Percentiles rank a stretch among this genome's conserved stretches.
phyloP scores from a whole-genome alignment of 345 rosid genomes.

The Brassica napus region Da-Ae NC_063444.1:3205501-3206000 shows the following conservation, averaged over 20 bases:
- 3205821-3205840: conserved; percentile 21
- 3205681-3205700: conserved; percentile 31
- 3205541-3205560: conserved; percentile 29
- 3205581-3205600: conserved; percentile 45
- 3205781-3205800: neutral
- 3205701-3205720: conserved; percentile 28
- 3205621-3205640: conserved; percentile 19
- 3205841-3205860: conserved; percentile 30
- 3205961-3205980: neutral
- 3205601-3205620: conserved; percentile 38
- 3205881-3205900: conserved; percentile 7
- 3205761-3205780: conserved; percentile 30
- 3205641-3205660: conserved; percentile 38
- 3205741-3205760: conserved; percentile 29
- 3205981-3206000: too few relatives aligned
- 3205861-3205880: neutral
- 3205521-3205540: conserved; percentile 10
- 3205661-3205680: conserved; percentile 38
- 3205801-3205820: conserved; percentile 37
- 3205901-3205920: neutral
- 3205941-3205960: neutral
- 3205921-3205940: neutral
- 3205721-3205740: conserved; percentile 28
- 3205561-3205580: conserved; percentile 35
- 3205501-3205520: neutral